Percentiles rank a stretch among this genome's conserved stretches.
phyloP scores from a whole-genome alignment of 306 rosid species.

The Castanea mollissima region DNA sequence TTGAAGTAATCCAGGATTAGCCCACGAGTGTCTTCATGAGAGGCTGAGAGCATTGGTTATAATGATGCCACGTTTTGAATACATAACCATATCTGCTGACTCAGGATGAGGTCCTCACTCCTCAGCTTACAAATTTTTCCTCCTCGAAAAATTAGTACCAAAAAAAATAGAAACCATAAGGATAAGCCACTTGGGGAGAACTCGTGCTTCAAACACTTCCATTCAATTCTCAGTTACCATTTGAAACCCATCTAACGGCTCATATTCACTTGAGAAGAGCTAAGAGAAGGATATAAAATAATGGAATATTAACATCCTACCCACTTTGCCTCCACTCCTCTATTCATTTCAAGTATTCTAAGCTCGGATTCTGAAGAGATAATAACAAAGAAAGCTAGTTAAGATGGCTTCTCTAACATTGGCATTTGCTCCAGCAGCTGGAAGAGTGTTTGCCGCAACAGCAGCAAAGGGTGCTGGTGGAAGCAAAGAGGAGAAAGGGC shows the following conservation, averaged over 20 bases:
- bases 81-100: constrained; percentile 25
- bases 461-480: constrained; percentile 57
- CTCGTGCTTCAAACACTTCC: constrained; percentile 42
- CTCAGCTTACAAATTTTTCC: constrained; percentile 28
- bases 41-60: constrained; percentile 24
- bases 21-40: background rate
- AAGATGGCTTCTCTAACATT: constrained; percentile 72
- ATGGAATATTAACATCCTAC: constrained; percentile 27
- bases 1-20: background rate
- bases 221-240: constrained; percentile 20
- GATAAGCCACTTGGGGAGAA: constrained; percentile 77
- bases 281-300: background rate
- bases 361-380: background rate
- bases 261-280: constrained; percentile 19
- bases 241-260: constrained; percentile 31
- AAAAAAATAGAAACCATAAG: constrained; percentile 16
- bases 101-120: constrained; percentile 27
- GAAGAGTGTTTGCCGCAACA: constrained; percentile 55
- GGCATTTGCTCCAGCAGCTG: constrained; percentile 52
- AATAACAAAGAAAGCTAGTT: background rate
- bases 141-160: constrained; percentile 5
- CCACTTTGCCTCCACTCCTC: constrained; percentile 2
- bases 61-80: constrained; percentile 34
- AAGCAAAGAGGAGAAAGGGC: constrained; percentile 64
- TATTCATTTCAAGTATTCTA: background rate